Percentiles rank a stretch among this genome's conserved stretches.
Evolutionary conservation across 345 rosid genomes (phyloP).

Genomic region (Syzygium grande): DNA sequence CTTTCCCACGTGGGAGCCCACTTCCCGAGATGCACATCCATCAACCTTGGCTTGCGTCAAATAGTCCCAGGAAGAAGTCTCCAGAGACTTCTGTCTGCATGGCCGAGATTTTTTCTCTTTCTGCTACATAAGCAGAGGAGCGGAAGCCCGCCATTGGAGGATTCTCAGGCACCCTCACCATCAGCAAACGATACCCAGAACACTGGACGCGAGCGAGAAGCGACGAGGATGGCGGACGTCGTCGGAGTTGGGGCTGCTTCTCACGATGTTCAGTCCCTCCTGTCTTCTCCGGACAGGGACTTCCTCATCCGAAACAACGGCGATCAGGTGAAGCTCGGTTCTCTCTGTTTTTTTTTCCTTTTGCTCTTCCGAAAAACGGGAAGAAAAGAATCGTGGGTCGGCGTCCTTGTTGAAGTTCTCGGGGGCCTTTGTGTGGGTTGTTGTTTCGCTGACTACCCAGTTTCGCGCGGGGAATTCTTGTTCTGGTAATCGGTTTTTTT

Average conservation of each 20-base stretch:
- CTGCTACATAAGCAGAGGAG: no score
- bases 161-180: neutral
- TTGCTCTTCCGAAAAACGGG: neutral
- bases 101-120: no score
- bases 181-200: neutral
- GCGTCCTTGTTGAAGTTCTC: neutral
- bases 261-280: slow-evolving; percentile 6
- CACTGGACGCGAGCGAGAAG: neutral
- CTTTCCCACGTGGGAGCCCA: no score
- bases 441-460: neutral
- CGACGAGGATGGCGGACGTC: neutral
- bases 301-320: slow-evolving; percentile 54
- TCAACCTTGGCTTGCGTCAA: no score
- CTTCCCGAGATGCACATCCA: no score
- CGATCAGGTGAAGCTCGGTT: slow-evolving; percentile 24
- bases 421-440: neutral
- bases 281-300: slow-evolving; percentile 48
- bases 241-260: neutral
- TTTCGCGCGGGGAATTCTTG: neutral
- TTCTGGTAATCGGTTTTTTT: neutral
- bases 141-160: neutral
- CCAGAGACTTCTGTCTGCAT: no score
- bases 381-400: neutral
- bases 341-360: neutral
- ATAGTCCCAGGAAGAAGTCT: no score